Evolutionary conservation across 2,329 filamentous ascomycete genomes (phyloP), one percentile per base, ranked within the genome.

Genomic region (Tolypocladium capitatum): DNA sequence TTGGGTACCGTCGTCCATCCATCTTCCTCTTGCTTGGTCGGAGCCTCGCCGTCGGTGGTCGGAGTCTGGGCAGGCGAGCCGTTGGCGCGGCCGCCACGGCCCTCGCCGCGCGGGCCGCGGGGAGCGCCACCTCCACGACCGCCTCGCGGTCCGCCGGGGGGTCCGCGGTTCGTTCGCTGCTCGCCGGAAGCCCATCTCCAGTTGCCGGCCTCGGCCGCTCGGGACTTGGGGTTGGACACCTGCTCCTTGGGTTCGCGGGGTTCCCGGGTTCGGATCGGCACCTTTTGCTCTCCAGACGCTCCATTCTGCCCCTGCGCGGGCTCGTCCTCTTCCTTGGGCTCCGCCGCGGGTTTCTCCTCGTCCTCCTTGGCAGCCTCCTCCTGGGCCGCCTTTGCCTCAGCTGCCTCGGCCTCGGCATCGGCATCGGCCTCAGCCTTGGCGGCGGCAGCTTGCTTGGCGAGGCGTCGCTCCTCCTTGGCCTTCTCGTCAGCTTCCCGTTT

Each of bases 401-500:
- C 62, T 24, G 24, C 24, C 24, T 24, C 24, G 0, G 64, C 64
- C 38, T 65, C 67, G 33, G 72, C 74, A 51, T 63, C 62, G 41
- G 64, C 66, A 7, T 63, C 62, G 0, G 64, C 64, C 35, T 64
- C 66, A 34, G 69, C 68, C 56, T 73, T 72, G 46, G 72, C 72
- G 9, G 68, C 72, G 28, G 73, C 72, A 34, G 73, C 74, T 51
- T 78, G 74, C 64, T 81, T 80, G 24, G 76, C 81, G 32, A 79
- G 63, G 46, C 77, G 74, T 49, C 73, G 74, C 54, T 88, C 84
- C 58, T 86, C 87, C 66, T 87, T 89, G 41, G 80, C 83, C 71
- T 90, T 92, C 53, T 92, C 87, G 1, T 92, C 87, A 1, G 83
- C 80, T 58, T 94, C 89, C 62, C 83, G 86, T 78, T 94, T 94